Evolutionary conservation across 73 alveolate genomes (phyloP).

Genomic region (Effrenium voratum): DNA sequence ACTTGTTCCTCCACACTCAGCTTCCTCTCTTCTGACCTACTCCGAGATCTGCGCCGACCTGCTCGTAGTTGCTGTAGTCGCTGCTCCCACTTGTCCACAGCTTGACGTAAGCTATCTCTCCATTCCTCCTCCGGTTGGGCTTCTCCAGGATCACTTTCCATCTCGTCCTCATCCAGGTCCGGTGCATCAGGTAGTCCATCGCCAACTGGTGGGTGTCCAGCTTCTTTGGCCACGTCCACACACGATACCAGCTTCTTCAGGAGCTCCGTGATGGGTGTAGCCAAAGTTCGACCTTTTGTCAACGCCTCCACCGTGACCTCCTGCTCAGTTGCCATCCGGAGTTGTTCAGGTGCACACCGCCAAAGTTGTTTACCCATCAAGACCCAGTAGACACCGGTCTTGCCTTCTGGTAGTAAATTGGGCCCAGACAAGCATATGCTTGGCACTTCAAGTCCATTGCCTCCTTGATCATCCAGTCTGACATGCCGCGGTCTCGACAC

Average conservation of each 20-base stretch:
- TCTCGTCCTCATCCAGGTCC: neutral
- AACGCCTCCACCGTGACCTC: neutral
- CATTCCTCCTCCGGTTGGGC: neutral
- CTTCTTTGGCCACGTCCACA: constrained; percentile 7
- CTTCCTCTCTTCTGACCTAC: neutral
- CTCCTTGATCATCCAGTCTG: neutral
- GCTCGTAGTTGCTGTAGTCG: neutral
- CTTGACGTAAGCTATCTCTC: neutral
- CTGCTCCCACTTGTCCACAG: neutral
- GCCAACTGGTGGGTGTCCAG: neutral
- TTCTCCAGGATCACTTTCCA: neutral
- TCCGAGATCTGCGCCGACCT: neutral
- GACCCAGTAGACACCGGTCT: neutral
- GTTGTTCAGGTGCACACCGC: constrained; percentile 1
- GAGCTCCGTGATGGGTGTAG: neutral
- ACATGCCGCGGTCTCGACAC: neutral
- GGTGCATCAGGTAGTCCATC: neutral
- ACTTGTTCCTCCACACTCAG: neutral
- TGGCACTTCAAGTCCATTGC: constrained; percentile 19
- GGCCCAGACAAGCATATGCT: constrained; percentile 1
- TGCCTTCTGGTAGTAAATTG: neutral
- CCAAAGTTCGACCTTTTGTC: neutral
- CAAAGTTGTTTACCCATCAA: constrained; percentile 5
- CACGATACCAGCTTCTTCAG: neutral
- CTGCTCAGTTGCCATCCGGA: neutral